Evolutionary conservation across 441 rosid species (phyloP).

Genomic region (Hura crepitans): DNA sequence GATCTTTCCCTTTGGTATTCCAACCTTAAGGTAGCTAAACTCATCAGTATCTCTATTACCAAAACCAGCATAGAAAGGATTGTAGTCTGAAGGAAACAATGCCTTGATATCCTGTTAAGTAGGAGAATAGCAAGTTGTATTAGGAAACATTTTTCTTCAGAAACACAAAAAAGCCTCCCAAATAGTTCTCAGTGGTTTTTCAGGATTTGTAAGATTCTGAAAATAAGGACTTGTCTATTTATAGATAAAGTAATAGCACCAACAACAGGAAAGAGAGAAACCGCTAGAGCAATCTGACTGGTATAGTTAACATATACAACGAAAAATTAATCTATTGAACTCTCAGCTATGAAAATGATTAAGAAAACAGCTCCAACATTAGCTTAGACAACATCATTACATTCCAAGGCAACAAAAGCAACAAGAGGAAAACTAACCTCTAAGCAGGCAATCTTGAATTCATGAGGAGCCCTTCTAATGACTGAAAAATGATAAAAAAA

Average conservation of each 20-base stretch:
- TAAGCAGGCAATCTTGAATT: slow-evolving; percentile 95
- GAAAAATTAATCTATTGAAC: neutral
- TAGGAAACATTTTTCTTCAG: neutral
- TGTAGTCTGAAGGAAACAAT: slow-evolving; percentile 79
- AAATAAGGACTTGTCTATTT: neutral
- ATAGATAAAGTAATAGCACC: neutral
- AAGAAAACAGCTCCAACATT: neutral
- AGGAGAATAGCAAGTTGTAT: slow-evolving; percentile 13
- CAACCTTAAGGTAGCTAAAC: slow-evolving; percentile 94
- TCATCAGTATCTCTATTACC: slow-evolving; percentile 98
- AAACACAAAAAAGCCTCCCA: neutral
- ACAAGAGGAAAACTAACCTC: slow-evolving; percentile 59
- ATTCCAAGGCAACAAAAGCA: slow-evolving; percentile 9
- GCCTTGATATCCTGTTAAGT: slow-evolving; percentile 66
- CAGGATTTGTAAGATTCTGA: neutral
- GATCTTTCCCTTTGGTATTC: slow-evolving; percentile 90
- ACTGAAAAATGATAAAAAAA: slow-evolving; percentile 48
- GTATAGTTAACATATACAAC: neutral
- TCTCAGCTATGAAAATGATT: neutral
- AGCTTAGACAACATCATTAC: neutral
- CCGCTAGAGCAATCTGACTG: neutral
- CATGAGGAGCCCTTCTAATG: slow-evolving; percentile 97
- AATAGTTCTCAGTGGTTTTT: neutral
- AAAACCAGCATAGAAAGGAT: slow-evolving; percentile 97
- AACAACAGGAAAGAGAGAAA: neutral